A percentile compares a stretch with the other conserved stretches of the same genome.
phyloP scores from a whole-genome alignment of 495 filamentous ascomycete genomes.

The Penicillium maclennaniae region DNA sequence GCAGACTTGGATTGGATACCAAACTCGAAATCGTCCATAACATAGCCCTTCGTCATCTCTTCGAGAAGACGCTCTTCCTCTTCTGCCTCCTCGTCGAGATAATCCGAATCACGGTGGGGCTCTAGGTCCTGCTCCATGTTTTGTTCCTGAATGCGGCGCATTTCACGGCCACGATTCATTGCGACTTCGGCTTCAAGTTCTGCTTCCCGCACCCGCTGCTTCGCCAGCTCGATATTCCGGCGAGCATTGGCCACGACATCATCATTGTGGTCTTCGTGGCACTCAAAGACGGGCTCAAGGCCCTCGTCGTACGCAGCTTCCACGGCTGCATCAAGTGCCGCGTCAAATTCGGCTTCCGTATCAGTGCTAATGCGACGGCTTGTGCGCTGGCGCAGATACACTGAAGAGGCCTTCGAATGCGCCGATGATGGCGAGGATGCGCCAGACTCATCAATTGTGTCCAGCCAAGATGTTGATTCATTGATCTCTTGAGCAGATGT shows the following conservation, averaged over 20 bases:
- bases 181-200: constrained; percentile 69
- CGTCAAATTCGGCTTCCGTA: constrained; percentile 91
- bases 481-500: constrained; percentile 46
- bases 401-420: constrained; percentile 71
- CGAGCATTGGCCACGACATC: constrained; percentile 55
- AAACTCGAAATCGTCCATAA: constrained; percentile 85
- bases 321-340: constrained; percentile 90
- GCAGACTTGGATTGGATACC: constrained; percentile 67
- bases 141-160: constrained; percentile 38
- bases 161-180: constrained; percentile 45
- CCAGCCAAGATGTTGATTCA: constrained; percentile 87
- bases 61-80: constrained; percentile 90
- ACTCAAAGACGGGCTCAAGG: constrained; percentile 64
- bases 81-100: constrained; percentile 73
- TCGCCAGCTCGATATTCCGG: constrained; percentile 71
- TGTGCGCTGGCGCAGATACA: constrained; percentile 62
- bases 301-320: constrained; percentile 96
- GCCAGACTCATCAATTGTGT: constrained; percentile 94
- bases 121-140: constrained; percentile 14
- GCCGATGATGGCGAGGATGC: constrained; percentile 76
- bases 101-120: constrained; percentile 39
- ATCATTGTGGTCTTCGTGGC: constrained; percentile 34
- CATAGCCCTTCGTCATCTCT: constrained; percentile 84
- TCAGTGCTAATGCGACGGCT: constrained; percentile 65
- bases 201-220: constrained; percentile 72